Evolutionary conservation across 2,329 filamentous ascomycete genomes (phyloP), one percentile per base, ranked within the genome.

Genomic region (Calonectria hongkongensis): DNA sequence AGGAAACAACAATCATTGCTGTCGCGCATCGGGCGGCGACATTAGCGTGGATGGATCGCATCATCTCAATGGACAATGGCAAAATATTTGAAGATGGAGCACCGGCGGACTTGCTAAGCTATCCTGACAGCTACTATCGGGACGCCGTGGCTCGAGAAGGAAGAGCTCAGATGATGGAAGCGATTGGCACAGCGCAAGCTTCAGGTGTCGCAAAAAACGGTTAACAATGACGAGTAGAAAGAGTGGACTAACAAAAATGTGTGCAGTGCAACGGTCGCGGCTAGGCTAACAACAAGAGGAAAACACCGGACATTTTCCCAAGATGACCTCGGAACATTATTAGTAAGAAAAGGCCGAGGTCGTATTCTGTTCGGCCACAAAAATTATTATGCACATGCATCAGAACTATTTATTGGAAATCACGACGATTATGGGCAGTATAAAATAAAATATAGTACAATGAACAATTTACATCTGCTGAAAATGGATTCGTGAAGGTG

Each of bases 21-120:
- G 39, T 60, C 25, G 54, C 54, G 2, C 54, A 60, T 13, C 54
- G 54, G 21, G 54, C 54, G 36, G 33, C 54, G 7, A 60, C 54
- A 10, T 41, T 60, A 21, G 33, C 33, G 9, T 60, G 54, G 54
- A 60, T 60, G 54, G 54, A 60, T 8, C 33, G 54, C 2, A 60
- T 60, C 12, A 60, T 60, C 2, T 60, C n/a, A 12, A 60, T 60
- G 54, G 36, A 60, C 8, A 60, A 27, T 41, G 54, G 54, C 2
- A n/a, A 41, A 10, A 39, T 60, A 60, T 60, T 60, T 25, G 54
- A 60, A 28, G 54, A 60, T 8, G 54, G 54, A 16, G 15, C 54
- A 27, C 54, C 54, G 9, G 2, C 36, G 0, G 54, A 43, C 21
- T 21, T 60, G 13, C 21, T 60, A 18, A 60, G 27, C 16, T 25